phyloP scores from a whole-genome alignment of 108 stramenopile genomes.

The Licmophora abbreviata region DNA sequence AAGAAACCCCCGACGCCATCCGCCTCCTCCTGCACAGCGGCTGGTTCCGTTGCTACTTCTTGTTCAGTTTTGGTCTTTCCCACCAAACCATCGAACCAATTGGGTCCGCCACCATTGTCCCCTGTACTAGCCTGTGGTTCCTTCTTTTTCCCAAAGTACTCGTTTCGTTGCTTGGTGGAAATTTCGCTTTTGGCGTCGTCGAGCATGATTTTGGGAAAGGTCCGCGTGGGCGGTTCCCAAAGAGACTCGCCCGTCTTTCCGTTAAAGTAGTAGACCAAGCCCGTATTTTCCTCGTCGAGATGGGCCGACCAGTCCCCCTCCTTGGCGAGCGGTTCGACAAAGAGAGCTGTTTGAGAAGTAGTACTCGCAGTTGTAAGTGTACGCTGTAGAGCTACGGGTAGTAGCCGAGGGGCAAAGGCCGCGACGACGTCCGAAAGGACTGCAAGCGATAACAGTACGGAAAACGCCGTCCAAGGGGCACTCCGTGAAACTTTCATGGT shows the following conservation, averaged over 20 bases:
- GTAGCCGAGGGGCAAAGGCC: too few relatives aligned
- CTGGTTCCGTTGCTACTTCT: neutral
- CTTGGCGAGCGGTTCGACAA: constrained; percentile 40
- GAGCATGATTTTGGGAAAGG: constrained; percentile 46
- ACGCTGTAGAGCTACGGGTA: too few relatives aligned
- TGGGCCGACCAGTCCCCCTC: constrained; percentile 71
- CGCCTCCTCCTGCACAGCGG: constrained; percentile 5
- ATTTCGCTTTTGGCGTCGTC: constrained; percentile 1
- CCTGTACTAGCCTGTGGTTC: constrained; percentile 16
- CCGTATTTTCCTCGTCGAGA: constrained; percentile 67
- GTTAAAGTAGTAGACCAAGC: constrained; percentile 72
- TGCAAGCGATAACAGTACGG: too few relatives aligned
- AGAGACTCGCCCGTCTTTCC: constrained; percentile 54
- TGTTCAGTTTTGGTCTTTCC: neutral
- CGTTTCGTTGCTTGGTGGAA: constrained; percentile 9
- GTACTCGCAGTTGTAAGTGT: neutral
- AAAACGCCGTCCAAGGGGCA: too few relatives aligned
- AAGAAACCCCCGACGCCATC: too few relatives aligned
- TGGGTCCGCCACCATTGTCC: neutral
- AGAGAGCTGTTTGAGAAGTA: neutral
- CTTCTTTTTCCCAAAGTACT: constrained; percentile 10
- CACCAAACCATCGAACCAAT: neutral
- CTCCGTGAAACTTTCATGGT: too few relatives aligned
- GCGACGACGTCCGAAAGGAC: too few relatives aligned
- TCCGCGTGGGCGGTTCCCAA: constrained; percentile 69